Conservation (phyloP, 169 alveolate species). For the Plasmodium ovale region DNA sequence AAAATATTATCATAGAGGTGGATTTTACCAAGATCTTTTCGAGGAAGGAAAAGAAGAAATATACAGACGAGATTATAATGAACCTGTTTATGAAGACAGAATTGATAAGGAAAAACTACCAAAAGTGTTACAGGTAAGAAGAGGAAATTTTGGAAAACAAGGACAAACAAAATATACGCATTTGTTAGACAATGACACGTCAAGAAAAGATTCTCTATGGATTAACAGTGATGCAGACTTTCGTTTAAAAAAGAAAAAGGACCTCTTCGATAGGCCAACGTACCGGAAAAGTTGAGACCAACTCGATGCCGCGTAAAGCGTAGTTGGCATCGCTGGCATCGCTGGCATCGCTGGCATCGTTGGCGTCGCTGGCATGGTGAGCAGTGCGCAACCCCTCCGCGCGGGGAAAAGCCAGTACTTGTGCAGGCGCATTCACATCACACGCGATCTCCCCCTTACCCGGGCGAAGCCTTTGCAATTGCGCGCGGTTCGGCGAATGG, state of each 20-base stretch:
- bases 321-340: too few relatives aligned
- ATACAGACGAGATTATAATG: constrained; percentile 88
- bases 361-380: too few relatives aligned
- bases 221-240: background rate
- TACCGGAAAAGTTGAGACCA: constrained; percentile 5
- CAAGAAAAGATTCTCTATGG: constrained; percentile 79
- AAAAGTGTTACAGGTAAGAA: constrained; percentile 85
- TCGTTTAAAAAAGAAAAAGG: constrained; percentile 5
- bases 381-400: too few relatives aligned
- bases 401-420: too few relatives aligned
- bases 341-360: too few relatives aligned
- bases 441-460: too few relatives aligned
- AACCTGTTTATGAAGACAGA: constrained; percentile 89
- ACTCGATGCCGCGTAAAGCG: too few relatives aligned
- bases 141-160: constrained; percentile 93
- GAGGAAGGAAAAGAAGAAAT: constrained; percentile 90
- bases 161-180: constrained; percentile 96
- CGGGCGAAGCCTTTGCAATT: too few relatives aligned
- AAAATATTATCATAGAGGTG: constrained; percentile 91
- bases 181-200: constrained; percentile 95
- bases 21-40: constrained; percentile 89
- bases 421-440: too few relatives aligned
- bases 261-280: constrained; percentile 48
- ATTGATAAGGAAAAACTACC: constrained; percentile 87
- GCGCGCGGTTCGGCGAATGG: too few relatives aligned